Percentiles rank a stretch among this genome's conserved stretches.
phyloP scores from a whole-genome alignment of 2,329 filamentous ascomycete species.

The Zymoseptoria pseudotritici region DNA sequence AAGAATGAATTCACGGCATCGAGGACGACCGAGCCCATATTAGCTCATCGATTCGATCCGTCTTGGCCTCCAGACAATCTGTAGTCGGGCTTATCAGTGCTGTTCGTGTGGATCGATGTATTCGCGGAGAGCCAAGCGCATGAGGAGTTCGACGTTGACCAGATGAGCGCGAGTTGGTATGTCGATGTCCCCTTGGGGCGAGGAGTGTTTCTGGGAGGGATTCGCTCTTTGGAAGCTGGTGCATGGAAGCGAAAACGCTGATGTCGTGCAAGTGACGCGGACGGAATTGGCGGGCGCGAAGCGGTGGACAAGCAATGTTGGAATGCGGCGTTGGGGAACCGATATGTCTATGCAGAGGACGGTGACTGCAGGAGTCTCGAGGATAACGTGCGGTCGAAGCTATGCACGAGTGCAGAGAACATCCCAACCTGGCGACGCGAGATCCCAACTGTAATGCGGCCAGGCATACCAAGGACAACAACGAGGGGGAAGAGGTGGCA shows the following conservation, averaged over 20 bases:
- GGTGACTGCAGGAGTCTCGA: background rate
- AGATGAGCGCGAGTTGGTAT: background rate
- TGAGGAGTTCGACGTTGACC: background rate
- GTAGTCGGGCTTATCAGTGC: conserved; percentile 11
- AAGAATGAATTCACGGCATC: conserved; percentile 66
- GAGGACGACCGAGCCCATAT: conserved; percentile 56
- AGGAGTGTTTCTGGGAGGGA: background rate
- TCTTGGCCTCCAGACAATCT: conserved; percentile 7
- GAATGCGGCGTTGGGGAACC: background rate
- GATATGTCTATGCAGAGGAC: background rate
- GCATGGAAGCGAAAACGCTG: background rate
- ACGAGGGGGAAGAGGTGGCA: background rate
- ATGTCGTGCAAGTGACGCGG: background rate
- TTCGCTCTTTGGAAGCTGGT: background rate
- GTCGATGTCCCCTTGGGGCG: background rate
- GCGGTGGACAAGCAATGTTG: background rate
- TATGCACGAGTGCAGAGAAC: background rate
- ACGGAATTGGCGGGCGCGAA: background rate
- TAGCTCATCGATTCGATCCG: conserved; percentile 31
- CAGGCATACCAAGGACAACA: background rate
- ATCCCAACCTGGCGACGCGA: background rate
- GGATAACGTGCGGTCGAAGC: background rate
- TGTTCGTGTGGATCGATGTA: background rate
- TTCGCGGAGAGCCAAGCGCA: background rate
- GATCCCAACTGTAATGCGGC: background rate